Base-by-base conservation (phyloP, 495 filamentous ascomycete genomes). In the Talaromyces liani region DNA sequence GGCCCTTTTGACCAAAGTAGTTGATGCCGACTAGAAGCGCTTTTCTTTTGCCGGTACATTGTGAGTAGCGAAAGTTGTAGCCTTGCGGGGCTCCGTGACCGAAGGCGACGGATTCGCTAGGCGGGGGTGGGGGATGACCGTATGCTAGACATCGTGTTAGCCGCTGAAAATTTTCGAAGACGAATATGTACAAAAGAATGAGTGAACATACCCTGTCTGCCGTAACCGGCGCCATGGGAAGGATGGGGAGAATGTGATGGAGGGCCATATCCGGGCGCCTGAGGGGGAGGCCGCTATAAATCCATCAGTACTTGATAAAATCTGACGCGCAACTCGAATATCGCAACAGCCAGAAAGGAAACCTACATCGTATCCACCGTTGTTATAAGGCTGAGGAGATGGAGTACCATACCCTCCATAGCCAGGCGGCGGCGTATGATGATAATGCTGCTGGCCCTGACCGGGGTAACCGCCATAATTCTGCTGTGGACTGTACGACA, bases 1-100 rank as follows among this genome's bases (percentile, higher is more conserved):
- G 91, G 60, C 93, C 94, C 62, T 90, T 87, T 72, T 98, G 95
- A 49, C 87, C 85, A 68, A 98, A 97, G 76, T 98, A 98, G 77
- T 98, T 98, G 80, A 98, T 97, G 47, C 94, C 94, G 65, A 98
- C 95, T 65, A 98, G 75, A 31, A 98, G 80, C 20, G 94, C 94
- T 82, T 97, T 98, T 71, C 92, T 80, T 69, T 88, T 86, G 24
- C 95, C 94, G 2, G 90, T 94, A 71, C 94, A 98, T 61, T 89
- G 86, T 60, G 93, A 97, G 75, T 97, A 97, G 72, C 91, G 89
- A 75, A 93, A 98, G 59, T 79, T 86, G 72, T 96, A 93, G 58
- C 83, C 82, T 65, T 86, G 82, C 29, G 92, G 89, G 41, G 92
- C 92, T 61, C 91, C 92, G 36, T 83, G 77, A 45, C 90, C 89